A percentile compares a stretch with the other conserved stretches of the same genome.
phyloP scores from a whole-genome alignment of 1,284 basidiomycete species.

The Fomitopsis palustris region DNA sequence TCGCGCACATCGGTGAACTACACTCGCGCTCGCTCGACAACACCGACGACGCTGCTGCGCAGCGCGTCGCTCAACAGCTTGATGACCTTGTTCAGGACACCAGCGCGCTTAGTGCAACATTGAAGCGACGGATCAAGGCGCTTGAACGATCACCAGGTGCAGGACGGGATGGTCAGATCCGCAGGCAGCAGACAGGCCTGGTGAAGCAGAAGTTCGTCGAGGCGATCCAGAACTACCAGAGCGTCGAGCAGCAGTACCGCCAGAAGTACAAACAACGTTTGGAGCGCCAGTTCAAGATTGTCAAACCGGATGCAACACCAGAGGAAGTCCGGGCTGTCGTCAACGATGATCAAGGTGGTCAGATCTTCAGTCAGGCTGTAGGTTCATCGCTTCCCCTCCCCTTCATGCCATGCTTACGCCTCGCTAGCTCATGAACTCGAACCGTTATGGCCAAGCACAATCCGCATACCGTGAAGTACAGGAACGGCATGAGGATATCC shows the following conservation, averaged over 20 bases:
- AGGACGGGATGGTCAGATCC: constrained; percentile 77
- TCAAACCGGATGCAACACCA: constrained; percentile 93
- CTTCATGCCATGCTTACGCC: constrained; percentile 3
- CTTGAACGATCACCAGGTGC: constrained; percentile 70
- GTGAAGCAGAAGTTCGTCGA: constrained; percentile 83
- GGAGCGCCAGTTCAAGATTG: constrained; percentile 96
- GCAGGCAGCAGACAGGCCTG: constrained; percentile 79
- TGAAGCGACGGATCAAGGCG: constrained; percentile 79
- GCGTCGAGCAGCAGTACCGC: constrained; percentile 91
- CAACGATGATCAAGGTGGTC: constrained; percentile 79
- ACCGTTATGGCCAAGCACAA: constrained; percentile 87
- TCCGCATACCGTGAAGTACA: constrained; percentile 95
- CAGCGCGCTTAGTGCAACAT: constrained; percentile 65
- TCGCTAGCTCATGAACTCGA: constrained; percentile 80
- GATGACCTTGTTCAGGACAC: constrained; percentile 79
- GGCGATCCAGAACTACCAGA: constrained; percentile 85
- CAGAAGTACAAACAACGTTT: constrained; percentile 92
- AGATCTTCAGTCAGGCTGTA: constrained; percentile 95
- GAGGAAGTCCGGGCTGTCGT: constrained; percentile 89
- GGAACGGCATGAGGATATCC: constrained; percentile 93
- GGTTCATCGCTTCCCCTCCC: constrained; percentile 31
- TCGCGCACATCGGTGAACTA: constrained; percentile 64
- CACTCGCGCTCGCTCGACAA: constrained; percentile 78
- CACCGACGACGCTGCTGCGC: constrained; percentile 66
- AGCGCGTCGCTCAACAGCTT: constrained; percentile 61